Evolutionary conservation across 1,139 yeast genomes (phyloP).

Genomic region (Saccharomyces hybrid): DNA sequence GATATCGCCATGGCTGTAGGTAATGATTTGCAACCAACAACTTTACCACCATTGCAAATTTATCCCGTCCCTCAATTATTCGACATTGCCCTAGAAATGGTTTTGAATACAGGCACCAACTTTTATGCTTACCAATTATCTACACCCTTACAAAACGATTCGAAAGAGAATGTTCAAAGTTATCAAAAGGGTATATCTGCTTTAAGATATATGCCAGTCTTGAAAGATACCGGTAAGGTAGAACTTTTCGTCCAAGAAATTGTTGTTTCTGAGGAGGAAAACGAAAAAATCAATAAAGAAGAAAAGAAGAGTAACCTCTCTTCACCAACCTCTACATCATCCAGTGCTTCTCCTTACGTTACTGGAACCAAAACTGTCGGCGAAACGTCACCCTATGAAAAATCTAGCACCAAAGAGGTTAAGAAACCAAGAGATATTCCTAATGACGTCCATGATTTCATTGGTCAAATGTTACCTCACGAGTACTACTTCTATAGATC

Average conservation of each 20-base stretch:
- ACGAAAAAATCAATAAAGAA: constrained; percentile 1
- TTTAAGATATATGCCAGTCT: constrained; percentile 57
- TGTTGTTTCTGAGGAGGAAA: constrained; percentile 30
- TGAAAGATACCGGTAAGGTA: constrained; percentile 64
- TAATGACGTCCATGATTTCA: constrained; percentile 69
- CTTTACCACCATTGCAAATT: constrained; percentile 47
- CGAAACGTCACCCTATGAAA: constrained; percentile 1
- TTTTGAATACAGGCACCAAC: constrained; percentile 39
- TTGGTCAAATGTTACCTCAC: constrained; percentile 82
- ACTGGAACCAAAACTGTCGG: neutral
- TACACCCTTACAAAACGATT: constrained; percentile 18
- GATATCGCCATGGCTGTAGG: constrained; percentile 74
- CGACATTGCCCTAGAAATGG: constrained; percentile 39
- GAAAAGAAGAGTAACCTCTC: neutral
- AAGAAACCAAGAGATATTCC: constrained; percentile 37
- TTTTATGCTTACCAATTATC: constrained; percentile 35
- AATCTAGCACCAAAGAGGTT: neutral
- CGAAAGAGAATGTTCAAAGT: constrained; percentile 27
- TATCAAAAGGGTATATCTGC: constrained; percentile 50
- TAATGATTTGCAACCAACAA: constrained; percentile 62
- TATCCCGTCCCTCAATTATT: constrained; percentile 32
- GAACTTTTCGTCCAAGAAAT: constrained; percentile 53
- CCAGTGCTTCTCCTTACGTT: neutral
- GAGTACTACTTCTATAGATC: constrained; percentile 79
- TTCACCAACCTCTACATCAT: neutral